Evolutionary conservation across 192 early-diverging fungal species (phyloP).

Genomic region (Umbelopsis isabellina): DNA sequence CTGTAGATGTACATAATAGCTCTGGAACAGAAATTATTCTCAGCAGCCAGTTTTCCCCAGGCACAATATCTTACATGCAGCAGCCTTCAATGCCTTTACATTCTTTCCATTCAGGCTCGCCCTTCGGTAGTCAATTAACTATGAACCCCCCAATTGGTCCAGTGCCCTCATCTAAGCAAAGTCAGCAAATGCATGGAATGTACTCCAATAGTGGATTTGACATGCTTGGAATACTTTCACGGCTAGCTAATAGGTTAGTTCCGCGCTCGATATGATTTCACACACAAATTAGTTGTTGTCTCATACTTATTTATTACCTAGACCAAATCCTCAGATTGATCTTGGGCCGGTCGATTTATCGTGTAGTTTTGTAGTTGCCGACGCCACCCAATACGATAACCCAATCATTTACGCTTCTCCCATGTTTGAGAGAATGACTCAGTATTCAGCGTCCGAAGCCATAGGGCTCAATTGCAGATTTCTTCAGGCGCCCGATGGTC

Average conservation of each 20-base stretch:
- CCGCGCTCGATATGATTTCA: background rate
- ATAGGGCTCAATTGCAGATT: constrained; percentile 57
- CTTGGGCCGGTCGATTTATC: constrained; percentile 38
- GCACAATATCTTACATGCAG: background rate
- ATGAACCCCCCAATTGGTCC: background rate
- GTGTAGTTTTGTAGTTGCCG: constrained; percentile 43
- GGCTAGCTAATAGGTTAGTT: constrained; percentile 28
- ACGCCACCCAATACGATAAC: constrained; percentile 61
- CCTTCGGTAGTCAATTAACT: background rate
- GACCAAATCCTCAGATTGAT: constrained; percentile 40
- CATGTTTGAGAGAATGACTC: constrained; percentile 68
- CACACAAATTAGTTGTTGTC: background rate
- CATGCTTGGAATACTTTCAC: constrained; percentile 32
- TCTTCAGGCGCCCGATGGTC: constrained; percentile 55
- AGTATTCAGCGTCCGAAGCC: constrained; percentile 47
- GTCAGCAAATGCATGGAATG: constrained; percentile 21
- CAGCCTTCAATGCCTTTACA: background rate
- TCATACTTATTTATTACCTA: background rate
- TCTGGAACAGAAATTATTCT: too few species aligned
- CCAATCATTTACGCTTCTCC: constrained; percentile 68
- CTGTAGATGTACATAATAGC: too few species aligned
- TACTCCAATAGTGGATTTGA: constrained; percentile 37
- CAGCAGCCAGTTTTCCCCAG: too few species aligned
- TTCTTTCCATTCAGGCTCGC: background rate
- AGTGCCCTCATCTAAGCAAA: background rate